Percentiles rank a stretch among this genome's conserved stretches.
Evolutionary conservation across 1,284 basidiomycete genomes (phyloP).

Genomic region (Hymenochaete sp.): DNA sequence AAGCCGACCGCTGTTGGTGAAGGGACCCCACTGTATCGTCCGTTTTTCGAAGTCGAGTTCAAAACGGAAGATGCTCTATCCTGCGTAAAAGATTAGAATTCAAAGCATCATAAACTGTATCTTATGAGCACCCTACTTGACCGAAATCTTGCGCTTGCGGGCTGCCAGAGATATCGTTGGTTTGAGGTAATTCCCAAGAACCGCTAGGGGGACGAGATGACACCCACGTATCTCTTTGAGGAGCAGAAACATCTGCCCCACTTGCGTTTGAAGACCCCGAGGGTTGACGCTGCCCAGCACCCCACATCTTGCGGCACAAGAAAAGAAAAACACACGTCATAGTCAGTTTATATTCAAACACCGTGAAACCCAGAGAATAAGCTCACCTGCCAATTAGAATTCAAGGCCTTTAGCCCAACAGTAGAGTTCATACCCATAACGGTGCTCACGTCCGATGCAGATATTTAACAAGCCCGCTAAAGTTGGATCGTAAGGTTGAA

Average conservation of each 20-base stretch:
- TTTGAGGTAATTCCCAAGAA: slow-evolving; percentile 41
- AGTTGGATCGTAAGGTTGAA: slow-evolving; percentile 2
- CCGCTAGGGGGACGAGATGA: slow-evolving; percentile 42
- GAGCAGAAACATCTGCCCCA: slow-evolving; percentile 39
- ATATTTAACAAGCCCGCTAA: slow-evolving; percentile 23
- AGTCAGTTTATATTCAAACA: background rate
- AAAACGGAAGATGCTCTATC: slow-evolving; percentile 22
- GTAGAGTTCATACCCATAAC: slow-evolving; percentile 42
- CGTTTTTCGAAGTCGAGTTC: slow-evolving; percentile 41
- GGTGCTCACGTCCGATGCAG: slow-evolving; percentile 36
- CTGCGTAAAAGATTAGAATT: slow-evolving; percentile 3
- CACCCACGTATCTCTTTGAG: slow-evolving; percentile 48
- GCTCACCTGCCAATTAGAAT: slow-evolving; percentile 65
- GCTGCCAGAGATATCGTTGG: slow-evolving; percentile 36
- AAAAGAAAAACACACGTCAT: slow-evolving; percentile 1
- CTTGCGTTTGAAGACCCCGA: slow-evolving; percentile 54
- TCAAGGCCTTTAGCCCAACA: slow-evolving; percentile 42
- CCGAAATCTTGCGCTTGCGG: slow-evolving; percentile 43
- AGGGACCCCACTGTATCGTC: slow-evolving; percentile 35
- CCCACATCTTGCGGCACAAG: slow-evolving; percentile 45
- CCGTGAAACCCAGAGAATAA: too few relatives aligned
- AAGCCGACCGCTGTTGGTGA: slow-evolving; percentile 37
- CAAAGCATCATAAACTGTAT: too few relatives aligned
- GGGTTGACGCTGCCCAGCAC: slow-evolving; percentile 46
- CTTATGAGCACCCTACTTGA: slow-evolving; percentile 33